Percentiles rank a stretch among this genome's conserved stretches.
phyloP scores from a whole-genome alignment of 441 rosid genomes.

The Gossypium schwendimanii region DNA sequence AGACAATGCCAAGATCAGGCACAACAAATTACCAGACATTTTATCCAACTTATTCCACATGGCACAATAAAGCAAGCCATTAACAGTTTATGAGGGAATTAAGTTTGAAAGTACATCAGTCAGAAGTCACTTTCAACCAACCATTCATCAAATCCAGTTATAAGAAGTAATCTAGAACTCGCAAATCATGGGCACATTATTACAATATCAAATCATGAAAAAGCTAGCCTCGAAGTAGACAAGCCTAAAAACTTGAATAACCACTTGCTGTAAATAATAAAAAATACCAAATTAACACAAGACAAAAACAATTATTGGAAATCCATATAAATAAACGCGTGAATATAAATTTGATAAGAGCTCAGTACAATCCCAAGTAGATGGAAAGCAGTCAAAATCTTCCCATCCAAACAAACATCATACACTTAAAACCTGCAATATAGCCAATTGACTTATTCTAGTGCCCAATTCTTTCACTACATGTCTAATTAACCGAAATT shows the following conservation, averaged over 20 bases:
- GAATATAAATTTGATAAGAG: background rate
- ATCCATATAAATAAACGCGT: background rate
- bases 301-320: background rate
- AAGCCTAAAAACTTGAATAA: background rate
- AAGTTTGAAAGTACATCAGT: background rate
- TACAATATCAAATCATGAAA: background rate
- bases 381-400: background rate
- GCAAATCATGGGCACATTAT: background rate
- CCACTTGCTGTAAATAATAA: background rate
- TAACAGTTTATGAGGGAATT: background rate
- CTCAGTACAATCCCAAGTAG: background rate
- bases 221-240: background rate
- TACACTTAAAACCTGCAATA: background rate
- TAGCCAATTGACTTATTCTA: background rate
- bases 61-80: background rate
- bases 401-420: background rate
- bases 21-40: background rate
- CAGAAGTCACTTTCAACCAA: background rate
- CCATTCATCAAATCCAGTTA: background rate
- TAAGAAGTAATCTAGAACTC: background rate
- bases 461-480: background rate
- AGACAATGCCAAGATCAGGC: background rate
- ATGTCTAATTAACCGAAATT: conserved; percentile 7
- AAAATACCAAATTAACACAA: background rate
- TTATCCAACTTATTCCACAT: background rate